Evolutionary conservation across 2,329 filamentous ascomycete species (phyloP).

Genomic region (Cryoendolithus antarcticus): DNA sequence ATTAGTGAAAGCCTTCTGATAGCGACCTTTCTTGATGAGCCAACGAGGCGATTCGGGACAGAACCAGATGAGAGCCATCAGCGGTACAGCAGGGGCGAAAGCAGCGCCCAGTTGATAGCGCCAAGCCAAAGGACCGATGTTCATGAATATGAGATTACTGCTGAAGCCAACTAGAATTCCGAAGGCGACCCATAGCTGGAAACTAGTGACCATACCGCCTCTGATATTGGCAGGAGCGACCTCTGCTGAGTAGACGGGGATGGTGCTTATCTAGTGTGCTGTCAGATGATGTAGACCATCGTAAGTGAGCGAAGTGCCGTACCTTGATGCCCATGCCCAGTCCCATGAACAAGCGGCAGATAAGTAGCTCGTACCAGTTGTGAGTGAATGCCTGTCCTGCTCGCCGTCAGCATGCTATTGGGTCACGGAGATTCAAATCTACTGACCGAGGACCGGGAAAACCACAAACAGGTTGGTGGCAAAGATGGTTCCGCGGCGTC

Average conservation of each 20-base stretch:
- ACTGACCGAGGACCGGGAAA: conserved; percentile 36
- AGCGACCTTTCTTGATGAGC: conserved; percentile 14
- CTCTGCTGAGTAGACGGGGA: conserved; percentile 28
- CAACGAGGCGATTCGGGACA: conserved; percentile 17
- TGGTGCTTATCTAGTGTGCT: conserved; percentile 26
- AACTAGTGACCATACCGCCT: conserved; percentile 3
- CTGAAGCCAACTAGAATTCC: conserved; percentile 52
- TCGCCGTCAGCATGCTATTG: too few species aligned
- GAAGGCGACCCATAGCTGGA: conserved; percentile 32
- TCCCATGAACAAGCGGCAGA: conserved; percentile 57
- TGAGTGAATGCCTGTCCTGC: conserved; percentile 44
- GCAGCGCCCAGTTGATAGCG: conserved; percentile 49
- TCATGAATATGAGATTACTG: conserved; percentile 45
- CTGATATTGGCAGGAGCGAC: conserved; percentile 37
- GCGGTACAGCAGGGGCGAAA: conserved; percentile 51
- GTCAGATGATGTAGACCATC: conserved; percentile 2
- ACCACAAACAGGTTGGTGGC: conserved; percentile 37
- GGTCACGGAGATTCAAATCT: too few species aligned
- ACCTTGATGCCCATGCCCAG: conserved; percentile 29
- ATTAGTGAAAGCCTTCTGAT: conserved; percentile 28
- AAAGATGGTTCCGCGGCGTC: conserved; percentile 26
- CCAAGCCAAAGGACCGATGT: conserved; percentile 47
- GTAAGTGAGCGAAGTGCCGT: neutral
- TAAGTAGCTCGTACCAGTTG: conserved; percentile 58
- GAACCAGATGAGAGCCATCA: conserved; percentile 45